A percentile compares a stretch with the other conserved stretches of the same genome.
These are phyloP conservation scores for Russula dissimulans DNA, from an alignment of 768 basidiomycete genomes.

Conservation along the genomic window DNA sequence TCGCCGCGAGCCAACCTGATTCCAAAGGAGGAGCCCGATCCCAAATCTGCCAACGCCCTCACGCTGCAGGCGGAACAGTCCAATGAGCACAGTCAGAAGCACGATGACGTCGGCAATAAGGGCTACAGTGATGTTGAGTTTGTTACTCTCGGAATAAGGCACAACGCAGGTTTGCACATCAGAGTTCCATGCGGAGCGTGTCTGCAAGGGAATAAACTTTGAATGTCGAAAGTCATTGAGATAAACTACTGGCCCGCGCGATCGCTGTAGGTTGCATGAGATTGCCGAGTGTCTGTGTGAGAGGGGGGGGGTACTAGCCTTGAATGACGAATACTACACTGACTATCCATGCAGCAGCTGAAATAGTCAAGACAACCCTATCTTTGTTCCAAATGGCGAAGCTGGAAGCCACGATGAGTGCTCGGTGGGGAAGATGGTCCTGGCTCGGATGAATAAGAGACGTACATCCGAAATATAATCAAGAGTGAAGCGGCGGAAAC, in stretches of 20 bases:
- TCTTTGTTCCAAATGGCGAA: background rate
- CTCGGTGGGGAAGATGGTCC: background rate
- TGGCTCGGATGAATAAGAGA: background rate
- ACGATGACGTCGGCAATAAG: background rate
- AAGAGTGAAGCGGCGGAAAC: background rate
- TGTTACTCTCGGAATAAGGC: background rate
- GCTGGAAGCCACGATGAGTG: background rate
- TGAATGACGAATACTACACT: background rate
- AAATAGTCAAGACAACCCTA: background rate
- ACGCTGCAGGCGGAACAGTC: background rate
- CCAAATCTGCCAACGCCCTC: background rate
- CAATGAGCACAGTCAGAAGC: background rate
- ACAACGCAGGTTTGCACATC: background rate
- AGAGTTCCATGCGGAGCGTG: background rate
- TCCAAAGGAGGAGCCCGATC: background rate
- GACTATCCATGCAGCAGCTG: background rate
- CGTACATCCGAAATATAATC: background rate
- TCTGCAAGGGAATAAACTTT: background rate
- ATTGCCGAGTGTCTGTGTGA: too few relatives aligned
- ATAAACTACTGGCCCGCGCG: background rate
- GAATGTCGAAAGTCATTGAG: background rate
- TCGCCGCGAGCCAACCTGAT: background rate
- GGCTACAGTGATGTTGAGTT: background rate
- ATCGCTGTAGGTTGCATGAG: background rate
- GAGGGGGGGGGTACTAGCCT: background rate